A percentile compares a stretch with the other conserved stretches of the same genome.
Conservation (phyloP, 805 yeast species). For the Wickerhamomyces pijperi region DNA sequence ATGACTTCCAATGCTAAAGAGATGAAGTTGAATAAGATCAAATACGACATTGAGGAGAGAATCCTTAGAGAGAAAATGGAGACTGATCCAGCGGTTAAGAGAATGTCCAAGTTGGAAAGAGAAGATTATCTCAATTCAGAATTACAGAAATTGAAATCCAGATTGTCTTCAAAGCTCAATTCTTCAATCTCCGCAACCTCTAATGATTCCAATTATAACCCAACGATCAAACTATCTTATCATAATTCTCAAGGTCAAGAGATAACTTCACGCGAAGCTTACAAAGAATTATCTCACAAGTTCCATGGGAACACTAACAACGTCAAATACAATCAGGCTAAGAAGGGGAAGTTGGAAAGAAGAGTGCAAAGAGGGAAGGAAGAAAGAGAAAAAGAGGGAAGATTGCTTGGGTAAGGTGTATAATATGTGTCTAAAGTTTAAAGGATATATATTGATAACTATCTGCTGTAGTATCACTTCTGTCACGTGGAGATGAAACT, state of each 20-base stretch:
- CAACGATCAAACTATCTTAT: conserved; percentile 37
- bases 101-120: conserved; percentile 30
- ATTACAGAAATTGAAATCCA: conserved; percentile 5
- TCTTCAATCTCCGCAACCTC: conserved; percentile 3
- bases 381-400: conserved; percentile 2
- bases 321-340: conserved; percentile 8
- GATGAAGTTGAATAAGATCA: conserved; percentile 8
- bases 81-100: conserved; percentile 5
- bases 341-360: conserved; percentile 13
- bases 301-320: conserved; percentile 38
- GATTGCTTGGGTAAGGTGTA: not conserved
- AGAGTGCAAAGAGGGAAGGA: conserved; percentile 11
- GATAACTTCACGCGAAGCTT: conserved; percentile 43
- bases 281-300: conserved; percentile 46
- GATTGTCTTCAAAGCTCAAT: not conserved
- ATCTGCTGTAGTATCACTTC: too few species aligned
- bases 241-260: conserved; percentile 41
- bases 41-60: conserved; percentile 9
- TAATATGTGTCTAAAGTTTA: too few species aligned
- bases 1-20: conserved; percentile 4
- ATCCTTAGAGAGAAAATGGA: conserved; percentile 7
- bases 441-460: too few species aligned
- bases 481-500: too few species aligned
- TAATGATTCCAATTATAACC: conserved; percentile 27
- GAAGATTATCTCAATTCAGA: conserved; percentile 23